These are phyloP conservation scores for Spirogloea muscicola DNA, from an alignment of 139 green algal genomes.

Conservation along the genomic window DNA sequence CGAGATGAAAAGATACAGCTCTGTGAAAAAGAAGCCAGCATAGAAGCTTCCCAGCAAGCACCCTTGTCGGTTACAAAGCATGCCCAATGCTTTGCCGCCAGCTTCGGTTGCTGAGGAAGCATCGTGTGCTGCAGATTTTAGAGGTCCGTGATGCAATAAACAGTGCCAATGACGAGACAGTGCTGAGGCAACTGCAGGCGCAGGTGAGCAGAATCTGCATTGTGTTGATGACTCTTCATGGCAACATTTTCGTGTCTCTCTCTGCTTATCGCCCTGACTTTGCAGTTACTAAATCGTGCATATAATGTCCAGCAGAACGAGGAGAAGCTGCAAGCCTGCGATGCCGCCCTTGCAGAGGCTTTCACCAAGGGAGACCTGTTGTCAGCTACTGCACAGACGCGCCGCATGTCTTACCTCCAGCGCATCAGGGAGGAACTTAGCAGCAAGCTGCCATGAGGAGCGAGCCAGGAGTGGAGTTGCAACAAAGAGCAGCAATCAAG, in stretches of 20 bases:
- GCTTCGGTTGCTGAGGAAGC: no score
- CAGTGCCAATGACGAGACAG: not conserved
- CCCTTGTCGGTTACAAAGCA: not conserved
- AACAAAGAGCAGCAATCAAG: no score
- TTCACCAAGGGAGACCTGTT: not conserved
- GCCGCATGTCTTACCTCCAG: not conserved
- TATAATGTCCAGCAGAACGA: not conserved
- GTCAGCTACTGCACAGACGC: not conserved
- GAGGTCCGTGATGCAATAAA: slow-evolving; percentile 5
- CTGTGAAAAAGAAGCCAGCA: not conserved
- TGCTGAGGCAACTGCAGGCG: not conserved
- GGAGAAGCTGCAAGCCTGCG: not conserved
- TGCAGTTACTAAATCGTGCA: not conserved
- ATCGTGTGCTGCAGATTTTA: not conserved
- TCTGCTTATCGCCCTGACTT: not conserved
- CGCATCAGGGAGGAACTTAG: not conserved
- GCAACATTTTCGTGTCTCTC: not conserved
- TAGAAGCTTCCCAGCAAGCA: not conserved
- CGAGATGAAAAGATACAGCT: not conserved
- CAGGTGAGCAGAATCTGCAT: not conserved
- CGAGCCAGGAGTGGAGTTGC: no score
- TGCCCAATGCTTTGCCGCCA: not conserved
- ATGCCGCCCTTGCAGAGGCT: not conserved
- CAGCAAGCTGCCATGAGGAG: not conserved
- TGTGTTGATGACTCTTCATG: not conserved